Evolutionary conservation across 257 asterid species (phyloP), one percentile per base, ranked within the genome.

Genomic region (Rhazya stricta): DNA sequence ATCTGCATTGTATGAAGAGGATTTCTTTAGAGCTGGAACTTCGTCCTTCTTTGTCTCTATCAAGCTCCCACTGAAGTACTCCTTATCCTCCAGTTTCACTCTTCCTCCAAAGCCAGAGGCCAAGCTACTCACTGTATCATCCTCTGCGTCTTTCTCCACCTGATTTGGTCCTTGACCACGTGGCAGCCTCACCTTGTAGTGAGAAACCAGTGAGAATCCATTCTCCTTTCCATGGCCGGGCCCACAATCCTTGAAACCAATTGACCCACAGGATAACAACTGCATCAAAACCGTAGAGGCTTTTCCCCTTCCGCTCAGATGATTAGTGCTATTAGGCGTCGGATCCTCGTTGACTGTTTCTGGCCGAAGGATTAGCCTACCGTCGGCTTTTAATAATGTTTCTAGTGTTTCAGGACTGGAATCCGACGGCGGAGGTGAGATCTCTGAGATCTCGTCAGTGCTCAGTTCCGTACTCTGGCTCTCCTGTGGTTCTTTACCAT

Each of bases 351-450:
- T 76, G 67, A 46, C 77, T 3, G 78, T 25, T 57, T 71, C 91
- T 29, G 85, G 37, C 0, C 70, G 85, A 56, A 76, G 37, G 12
- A 81, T 72, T 56, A 80, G 29, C 72, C 86, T 83, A 0, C 89
- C 86, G 67, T 90, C 96, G 6, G 94, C 87, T 48, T 91, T 89
- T 88, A 91, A 82, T 62, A 94, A 63, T 11, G 89, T 84, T 37
- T 88, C 96, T 3, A 94, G 90, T 0, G 97, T 91, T 69, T 90
- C 97, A 1, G 97, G 96, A 73, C 98, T 91, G 9, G 98, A 94
- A 62, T 91, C 96, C 8, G 96, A 89, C 84, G 91, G 90, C 30
- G 86, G 97, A 19, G 97, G 96, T 27, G 97, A 86, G 79, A 90
- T 83, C 77, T 77, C 87, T 0, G 71, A 58, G 11, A 77, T 86